Base-by-base conservation (phyloP, 345 rosid species). In the Eucalyptus decipiens region DNA sequence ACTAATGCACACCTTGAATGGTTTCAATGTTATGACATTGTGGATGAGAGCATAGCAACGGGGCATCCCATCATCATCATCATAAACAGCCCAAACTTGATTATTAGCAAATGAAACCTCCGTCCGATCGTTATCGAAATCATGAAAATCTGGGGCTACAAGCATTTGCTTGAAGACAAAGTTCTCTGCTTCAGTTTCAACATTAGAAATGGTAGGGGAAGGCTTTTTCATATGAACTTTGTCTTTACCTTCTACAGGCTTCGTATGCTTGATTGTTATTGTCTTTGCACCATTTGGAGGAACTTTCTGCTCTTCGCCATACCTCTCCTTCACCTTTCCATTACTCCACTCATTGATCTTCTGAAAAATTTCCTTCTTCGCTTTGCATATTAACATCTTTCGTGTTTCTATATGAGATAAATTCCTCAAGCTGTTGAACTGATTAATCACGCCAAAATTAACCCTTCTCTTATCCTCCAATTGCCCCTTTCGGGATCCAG, bases 61-160 rank as follows among this genome's bases (percentile, higher is more conserved):
- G 12, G 96, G 26, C 95, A 96, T 94, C 69, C 96, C 95, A 42
- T 94, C 95, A 34, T 92, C 95, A 69, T 90, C 91, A 88, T 95
- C 97, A 76, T 94, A 95, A 80, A 92, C 93, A 89, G 96, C 96
- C 98, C 96, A 94, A 69, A 94, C 94, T 88, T 54, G 94, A 88
- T 93, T 92, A 52, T 87, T 91, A n/a, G 90, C 91, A 88, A 96
- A 95, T 23, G 94, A 94, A 49, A 45, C 87, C 67, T 93, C 93
- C 9, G 92, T 91, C 19, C 96, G 92, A 85, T 94, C 93, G 60
- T 89, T 87, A 69, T 95, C 96, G 88, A 96, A 96, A 90, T 96
- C 93, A 89, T 95, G 93, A 91, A 96, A 94, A 87, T 95, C 95
- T 28, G 96, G 91, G 92, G 91, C 94, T 67, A 96, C 96, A 89